Base-by-base conservation (phyloP, 2,329 filamentous ascomycete genomes). In the Sarocladium strictum region DNA sequence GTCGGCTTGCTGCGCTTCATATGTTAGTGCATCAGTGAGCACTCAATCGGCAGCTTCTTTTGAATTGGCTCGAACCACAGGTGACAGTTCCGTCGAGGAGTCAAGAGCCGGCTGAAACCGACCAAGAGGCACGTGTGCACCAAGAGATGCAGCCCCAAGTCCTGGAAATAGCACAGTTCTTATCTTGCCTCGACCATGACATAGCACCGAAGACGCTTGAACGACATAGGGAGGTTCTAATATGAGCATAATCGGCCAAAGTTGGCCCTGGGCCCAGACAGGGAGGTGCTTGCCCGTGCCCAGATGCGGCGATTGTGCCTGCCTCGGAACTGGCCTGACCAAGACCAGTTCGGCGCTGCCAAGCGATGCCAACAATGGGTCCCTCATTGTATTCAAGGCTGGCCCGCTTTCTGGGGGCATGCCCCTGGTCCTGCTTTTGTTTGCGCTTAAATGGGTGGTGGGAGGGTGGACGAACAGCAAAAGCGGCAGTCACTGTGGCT, bases 331-430 rank as follows among this genome's bases (percentile, higher is more conserved):
- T 35, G 33, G 12, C 29, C 35, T 3, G 27, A 51, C 21, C 47
- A 33, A 29, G 47, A 32, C 27, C 23, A 33, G n/a, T 21, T 32
- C 27, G 11, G 47, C 29, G 17, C 47, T 35, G 23, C 47, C 47
- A 51, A 51, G 47, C 43, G 43, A 47, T 47, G 43, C 43, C 23
- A 47, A 47, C 43, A 47, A 17, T 17, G 43, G 21, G 43, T 23
- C 10, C 15, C 17, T 12, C n/a, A 47, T 12, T 5, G 43, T 47
- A 24, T 7, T 47, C 24, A 47, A 27, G 27, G 43, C 43, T 27
- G 43, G 43, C 12, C 24, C 21, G 24, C 24, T 21, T 23, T 24
- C 15, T 7, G 23, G 43, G 43, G 35, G 9, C 5, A 38, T n/a
- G n/a, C 35, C 35, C 35, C 24, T 47, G 12, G 21, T 12, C 43